phyloP scores from a whole-genome alignment of 768 basidiomycete genomes.

The Lanmaoa pseudosensibilis region DNA sequence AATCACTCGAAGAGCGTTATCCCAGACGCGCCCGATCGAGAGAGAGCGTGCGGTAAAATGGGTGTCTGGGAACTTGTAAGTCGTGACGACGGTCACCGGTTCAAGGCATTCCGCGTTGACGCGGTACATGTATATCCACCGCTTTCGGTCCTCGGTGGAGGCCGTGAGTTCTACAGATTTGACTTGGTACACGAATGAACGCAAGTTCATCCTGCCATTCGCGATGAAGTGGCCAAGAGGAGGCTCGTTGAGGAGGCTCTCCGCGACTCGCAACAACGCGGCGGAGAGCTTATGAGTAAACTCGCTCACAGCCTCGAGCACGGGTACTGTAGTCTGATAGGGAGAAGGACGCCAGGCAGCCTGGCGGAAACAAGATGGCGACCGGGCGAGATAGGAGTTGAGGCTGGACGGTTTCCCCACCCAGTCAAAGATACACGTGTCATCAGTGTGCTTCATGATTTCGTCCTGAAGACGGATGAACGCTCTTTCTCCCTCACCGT shows the following conservation, averaged over 20 bases:
- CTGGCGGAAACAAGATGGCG: conserved; percentile 25
- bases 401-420: conserved; percentile 26
- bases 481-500: conserved; percentile 24
- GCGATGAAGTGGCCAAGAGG: conserved; percentile 32
- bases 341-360: conserved; percentile 8
- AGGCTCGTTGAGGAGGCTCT: conserved; percentile 22
- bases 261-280: conserved; percentile 12
- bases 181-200: conserved; percentile 26
- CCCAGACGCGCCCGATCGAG: conserved; percentile 27
- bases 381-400: conserved; percentile 28
- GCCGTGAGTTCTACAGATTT: conserved; percentile 8
- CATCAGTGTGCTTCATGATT: conserved; percentile 29
- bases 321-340: not conserved
- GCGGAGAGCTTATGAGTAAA: conserved; percentile 20
- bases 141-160: conserved; percentile 11
- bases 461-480: conserved; percentile 30
- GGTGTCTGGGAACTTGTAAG: conserved; percentile 8
- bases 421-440: conserved; percentile 30
- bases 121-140: conserved; percentile 15
- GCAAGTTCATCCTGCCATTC: conserved; percentile 31
- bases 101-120: conserved; percentile 22
- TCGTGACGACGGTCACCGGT: conserved; percentile 17
- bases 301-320: conserved; percentile 15
- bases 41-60: conserved; percentile 2
- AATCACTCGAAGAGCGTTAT: conserved; percentile 16